Evolutionary conservation across 2,329 filamentous ascomycete species (phyloP).

Genomic region (Clonostachys solani): DNA sequence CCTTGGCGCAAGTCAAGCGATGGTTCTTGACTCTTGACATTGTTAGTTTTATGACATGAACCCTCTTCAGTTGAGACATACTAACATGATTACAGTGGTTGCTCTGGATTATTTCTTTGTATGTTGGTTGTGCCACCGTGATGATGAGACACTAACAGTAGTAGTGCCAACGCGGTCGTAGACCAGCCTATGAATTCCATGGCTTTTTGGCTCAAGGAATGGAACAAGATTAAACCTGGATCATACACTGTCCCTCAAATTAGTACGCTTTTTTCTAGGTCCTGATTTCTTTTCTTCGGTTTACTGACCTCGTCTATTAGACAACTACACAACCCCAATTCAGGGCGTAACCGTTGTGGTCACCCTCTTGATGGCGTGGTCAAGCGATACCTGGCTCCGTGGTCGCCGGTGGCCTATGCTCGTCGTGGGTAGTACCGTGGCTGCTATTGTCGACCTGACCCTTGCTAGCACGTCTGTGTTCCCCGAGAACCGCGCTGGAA

Average conservation of each 20-base stretch:
- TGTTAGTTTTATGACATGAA: neutral
- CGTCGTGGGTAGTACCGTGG: neutral
- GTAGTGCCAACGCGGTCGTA: neutral
- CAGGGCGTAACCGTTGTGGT: neutral
- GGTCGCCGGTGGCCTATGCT: conserved; percentile 2
- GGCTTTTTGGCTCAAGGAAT: conserved; percentile 13
- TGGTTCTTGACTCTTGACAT: conserved; percentile 13
- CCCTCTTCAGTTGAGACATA: neutral
- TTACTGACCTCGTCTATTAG: neutral
- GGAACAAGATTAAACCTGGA: conserved; percentile 6
- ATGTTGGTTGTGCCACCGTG: conserved; percentile 7
- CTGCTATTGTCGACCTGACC: neutral
- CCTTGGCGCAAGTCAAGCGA: conserved; percentile 12
- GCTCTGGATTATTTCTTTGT: conserved; percentile 8
- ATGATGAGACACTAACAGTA: too few relatives aligned
- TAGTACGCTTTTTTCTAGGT: conserved; percentile 4
- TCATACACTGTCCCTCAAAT: conserved; percentile 11
- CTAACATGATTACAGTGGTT: neutral
- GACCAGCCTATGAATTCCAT: neutral
- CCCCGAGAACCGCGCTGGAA: neutral
- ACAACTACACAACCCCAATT: neutral
- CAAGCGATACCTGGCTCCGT: neutral
- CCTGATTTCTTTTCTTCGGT: neutral
- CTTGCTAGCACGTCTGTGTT: neutral
- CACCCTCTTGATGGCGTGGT: neutral